These are phyloP conservation scores for Suhomyces sp. DNA, from an alignment of 805 yeast genomes.

Conservation along the genomic window DNA sequence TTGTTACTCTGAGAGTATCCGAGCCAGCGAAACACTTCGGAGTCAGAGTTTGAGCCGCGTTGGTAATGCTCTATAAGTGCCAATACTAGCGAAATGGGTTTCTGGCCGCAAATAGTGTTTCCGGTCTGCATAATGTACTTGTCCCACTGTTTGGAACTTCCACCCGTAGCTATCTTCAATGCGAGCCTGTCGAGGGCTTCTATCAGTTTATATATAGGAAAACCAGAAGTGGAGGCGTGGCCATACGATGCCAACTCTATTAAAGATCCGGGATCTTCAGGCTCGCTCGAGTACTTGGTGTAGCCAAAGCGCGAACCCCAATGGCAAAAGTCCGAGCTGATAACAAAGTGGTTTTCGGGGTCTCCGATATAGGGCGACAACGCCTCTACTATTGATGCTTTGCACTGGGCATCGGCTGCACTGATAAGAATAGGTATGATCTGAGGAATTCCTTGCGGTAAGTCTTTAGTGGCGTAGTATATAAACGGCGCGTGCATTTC, in stretches of 20 bases:
- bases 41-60: conserved; percentile 5
- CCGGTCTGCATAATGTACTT: conserved; percentile 67
- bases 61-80: conserved; percentile 42
- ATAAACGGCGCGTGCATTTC: conserved; percentile 92
- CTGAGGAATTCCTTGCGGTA: conserved; percentile 33
- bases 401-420: conserved; percentile 47
- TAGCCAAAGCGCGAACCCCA: conserved; percentile 62
- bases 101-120: conserved; percentile 92
- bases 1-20: conserved; percentile 75
- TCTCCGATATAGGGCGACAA: conserved; percentile 55
- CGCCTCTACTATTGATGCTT: conserved; percentile 42
- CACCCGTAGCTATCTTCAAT: conserved; percentile 58
- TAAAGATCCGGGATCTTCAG: conserved; percentile 1
- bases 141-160: conserved; percentile 59
- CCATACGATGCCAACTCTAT: conserved; percentile 1
- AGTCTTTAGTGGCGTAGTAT: conserved; percentile 43
- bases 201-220: conserved; percentile 69
- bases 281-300: conserved; percentile 30
- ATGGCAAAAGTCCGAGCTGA: conserved; percentile 93
- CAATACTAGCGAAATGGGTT: conserved; percentile 69
- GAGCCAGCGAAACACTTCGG: conserved; percentile 58
- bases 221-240: conserved; percentile 6
- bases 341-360: conserved; percentile 62
- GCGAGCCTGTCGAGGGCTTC: conserved; percentile 69
- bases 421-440: conserved; percentile 84